Conservation (phyloP, 148 eudicot genomes). For the Camellia japonica region DNA sequence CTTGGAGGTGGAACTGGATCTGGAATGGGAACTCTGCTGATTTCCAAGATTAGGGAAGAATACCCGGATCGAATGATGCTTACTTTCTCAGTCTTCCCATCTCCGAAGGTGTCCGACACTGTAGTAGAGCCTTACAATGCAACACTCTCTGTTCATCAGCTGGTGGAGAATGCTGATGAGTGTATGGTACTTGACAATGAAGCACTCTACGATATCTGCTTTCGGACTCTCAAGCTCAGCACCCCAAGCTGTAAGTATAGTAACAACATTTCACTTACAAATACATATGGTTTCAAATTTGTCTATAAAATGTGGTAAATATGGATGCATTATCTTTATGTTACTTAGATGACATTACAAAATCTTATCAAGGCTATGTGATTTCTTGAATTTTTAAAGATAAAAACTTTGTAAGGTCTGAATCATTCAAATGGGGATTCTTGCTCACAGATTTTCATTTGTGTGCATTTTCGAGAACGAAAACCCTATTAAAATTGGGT, state of each 20-base stretch:
- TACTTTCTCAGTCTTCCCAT: conserved; percentile 41
- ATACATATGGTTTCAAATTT: too few species aligned
- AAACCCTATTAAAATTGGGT: too few species aligned
- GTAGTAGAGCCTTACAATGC: conserved; percentile 45
- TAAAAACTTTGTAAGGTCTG: too few species aligned
- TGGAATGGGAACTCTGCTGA: conserved; percentile 38
- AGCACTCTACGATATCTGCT: conserved; percentile 34
- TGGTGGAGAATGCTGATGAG: conserved; percentile 44
- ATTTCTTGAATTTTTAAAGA: too few species aligned
- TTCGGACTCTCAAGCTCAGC: conserved; percentile 28
- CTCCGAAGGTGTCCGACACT: conserved; percentile 37
- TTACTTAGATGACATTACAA: too few species aligned
- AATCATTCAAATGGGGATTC: too few species aligned
- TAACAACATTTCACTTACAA: not conserved
- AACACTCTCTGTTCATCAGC: conserved; percentile 37
- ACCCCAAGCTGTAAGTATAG: conserved; percentile 25
- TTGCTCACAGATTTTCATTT: too few species aligned
- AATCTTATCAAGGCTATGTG: too few species aligned
- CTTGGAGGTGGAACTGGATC: conserved; percentile 43
- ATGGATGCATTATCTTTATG: too few species aligned
- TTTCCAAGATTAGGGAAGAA: conserved; percentile 40
- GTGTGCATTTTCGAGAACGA: too few species aligned
- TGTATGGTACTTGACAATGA: conserved; percentile 41
- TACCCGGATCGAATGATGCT: conserved; percentile 45
- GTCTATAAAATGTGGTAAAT: too few species aligned